Base-by-base conservation (phyloP, 2,329 filamentous ascomycete genomes). In the Sporothrix sp. region DNA sequence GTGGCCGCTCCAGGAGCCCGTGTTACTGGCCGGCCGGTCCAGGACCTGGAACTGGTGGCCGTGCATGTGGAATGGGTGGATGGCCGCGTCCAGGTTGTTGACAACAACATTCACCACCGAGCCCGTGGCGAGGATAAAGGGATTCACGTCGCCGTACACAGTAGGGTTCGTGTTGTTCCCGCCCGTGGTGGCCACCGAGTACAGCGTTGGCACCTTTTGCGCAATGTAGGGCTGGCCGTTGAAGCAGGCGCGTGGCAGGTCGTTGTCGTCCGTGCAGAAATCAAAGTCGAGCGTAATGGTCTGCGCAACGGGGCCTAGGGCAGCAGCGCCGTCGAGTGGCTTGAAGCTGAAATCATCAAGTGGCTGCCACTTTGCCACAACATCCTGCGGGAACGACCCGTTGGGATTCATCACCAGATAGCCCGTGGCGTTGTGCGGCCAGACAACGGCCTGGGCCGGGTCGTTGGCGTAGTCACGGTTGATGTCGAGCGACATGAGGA, bases 201-300 rank as follows among this genome's bases (percentile, higher is more conserved):
- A 89, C 6, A 90, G 68, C 0, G 81, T 79, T 0, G 85, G 85
- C 0, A 87, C 83, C 59, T 80, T 77, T 47, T 84, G 84, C 7
- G 63, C 54, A n/a, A 84, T 74, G 60, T 85, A 88, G 7, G 82
- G 82, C 39, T 79, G 66, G 57, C 78, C 75, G 65, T 87, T 88
- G 64, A 82, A 71, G 60, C 71, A 78, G 10, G 74, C 72, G 25
- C 85, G 84, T 52, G 74, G 75, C 27, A 77, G 74, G 7, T 79
- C 79, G 57, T 86, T 76, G 25, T 65, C 68, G 38, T 87, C 75
- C 23, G 74, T 70, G 61, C 79, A 76, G 68, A 83, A 83, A 43
- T 64, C 60, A 52, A 81, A 74, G 60, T 70, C 66, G 4, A 86
- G 70, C 18, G 70, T 69, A 56, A 85, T 71, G 14, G 73, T 71